A percentile compares a stretch with the other conserved stretches of the same genome.
Conservation (phyloP, 257 asterid genomes). For the Solanum neorickii region DNA sequence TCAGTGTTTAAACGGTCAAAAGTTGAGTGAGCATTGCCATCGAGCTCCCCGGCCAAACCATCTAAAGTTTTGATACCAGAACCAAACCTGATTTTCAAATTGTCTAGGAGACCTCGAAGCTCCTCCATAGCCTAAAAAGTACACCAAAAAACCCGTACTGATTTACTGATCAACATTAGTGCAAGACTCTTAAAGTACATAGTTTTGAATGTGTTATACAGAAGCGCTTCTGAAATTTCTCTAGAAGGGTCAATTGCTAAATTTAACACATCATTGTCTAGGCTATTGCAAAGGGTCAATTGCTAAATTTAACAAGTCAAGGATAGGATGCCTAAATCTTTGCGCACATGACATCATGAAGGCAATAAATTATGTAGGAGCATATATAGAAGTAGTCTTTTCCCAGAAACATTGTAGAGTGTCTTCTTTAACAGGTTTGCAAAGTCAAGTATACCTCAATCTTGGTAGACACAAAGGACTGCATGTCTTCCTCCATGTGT, state of each 20-base stretch:
- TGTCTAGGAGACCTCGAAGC: conserved; percentile 61
- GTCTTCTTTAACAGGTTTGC: neutral
- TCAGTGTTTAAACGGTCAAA: conserved; percentile 67
- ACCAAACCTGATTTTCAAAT: conserved; percentile 66
- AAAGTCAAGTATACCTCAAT: conserved; percentile 37
- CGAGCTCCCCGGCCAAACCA: conserved; percentile 73
- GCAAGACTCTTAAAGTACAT: neutral
- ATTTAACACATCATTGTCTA: neutral
- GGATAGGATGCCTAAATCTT: neutral
- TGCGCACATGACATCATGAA: neutral
- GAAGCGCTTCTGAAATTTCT: neutral
- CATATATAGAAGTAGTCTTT: neutral
- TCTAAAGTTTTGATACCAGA: conserved; percentile 70
- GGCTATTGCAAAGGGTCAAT: neutral
- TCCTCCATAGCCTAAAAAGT: conserved; percentile 70
- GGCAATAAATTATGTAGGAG: neutral
- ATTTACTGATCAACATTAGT: neutral
- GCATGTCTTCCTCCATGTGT: conserved; percentile 96
- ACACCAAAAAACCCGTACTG: neutral
- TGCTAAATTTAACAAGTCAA: neutral
- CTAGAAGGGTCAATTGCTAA: neutral
- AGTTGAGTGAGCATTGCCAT: conserved; percentile 59
- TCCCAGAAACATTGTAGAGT: neutral
- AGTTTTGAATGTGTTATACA: neutral
- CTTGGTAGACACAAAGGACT: conserved; percentile 80